These are phyloP conservation scores for Trypanosoma boissoni DNA, from an alignment of 208 protist species.

Conservation along the genomic window DNA sequence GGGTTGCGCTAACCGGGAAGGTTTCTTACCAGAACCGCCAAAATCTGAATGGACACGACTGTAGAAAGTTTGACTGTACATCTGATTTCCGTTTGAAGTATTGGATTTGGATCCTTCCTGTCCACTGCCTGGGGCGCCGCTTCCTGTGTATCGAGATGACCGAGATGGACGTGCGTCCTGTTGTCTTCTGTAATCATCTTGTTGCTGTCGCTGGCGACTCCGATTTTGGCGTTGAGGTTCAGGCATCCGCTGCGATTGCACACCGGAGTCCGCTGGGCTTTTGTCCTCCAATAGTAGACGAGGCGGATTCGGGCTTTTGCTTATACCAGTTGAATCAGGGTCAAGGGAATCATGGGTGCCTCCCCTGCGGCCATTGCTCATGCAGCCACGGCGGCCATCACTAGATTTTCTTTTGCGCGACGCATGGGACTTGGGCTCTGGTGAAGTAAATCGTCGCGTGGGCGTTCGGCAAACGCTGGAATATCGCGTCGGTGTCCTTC, in stretches of 20 bases:
- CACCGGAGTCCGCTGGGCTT: neutral
- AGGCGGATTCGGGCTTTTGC: neutral
- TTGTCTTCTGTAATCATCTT: too few species aligned
- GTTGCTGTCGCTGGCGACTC: neutral
- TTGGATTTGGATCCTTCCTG: too few species aligned
- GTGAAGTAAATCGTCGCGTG: conserved; percentile 41
- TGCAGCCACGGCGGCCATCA: conserved; percentile 5
- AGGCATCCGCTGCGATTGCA: neutral
- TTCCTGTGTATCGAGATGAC: too few species aligned
- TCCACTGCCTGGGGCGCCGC: too few species aligned
- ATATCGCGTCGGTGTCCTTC: conserved; percentile 39
- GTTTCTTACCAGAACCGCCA: too few species aligned
- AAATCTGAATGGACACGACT: too few species aligned
- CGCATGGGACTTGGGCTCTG: conserved; percentile 3
- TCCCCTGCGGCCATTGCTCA: neutral
- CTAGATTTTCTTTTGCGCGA: conserved; percentile 6
- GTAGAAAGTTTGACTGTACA: too few species aligned
- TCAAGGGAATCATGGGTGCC: neutral
- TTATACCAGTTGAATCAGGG: neutral
- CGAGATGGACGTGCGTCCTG: too few species aligned
- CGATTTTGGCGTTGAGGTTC: neutral
- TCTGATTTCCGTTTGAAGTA: too few species aligned
- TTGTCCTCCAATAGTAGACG: neutral
- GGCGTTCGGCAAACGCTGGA: conserved; percentile 53
- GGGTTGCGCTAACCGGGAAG: neutral